phyloP scores from a whole-genome alignment of 257 asterid species.

The Rhazya stricta region DNA sequence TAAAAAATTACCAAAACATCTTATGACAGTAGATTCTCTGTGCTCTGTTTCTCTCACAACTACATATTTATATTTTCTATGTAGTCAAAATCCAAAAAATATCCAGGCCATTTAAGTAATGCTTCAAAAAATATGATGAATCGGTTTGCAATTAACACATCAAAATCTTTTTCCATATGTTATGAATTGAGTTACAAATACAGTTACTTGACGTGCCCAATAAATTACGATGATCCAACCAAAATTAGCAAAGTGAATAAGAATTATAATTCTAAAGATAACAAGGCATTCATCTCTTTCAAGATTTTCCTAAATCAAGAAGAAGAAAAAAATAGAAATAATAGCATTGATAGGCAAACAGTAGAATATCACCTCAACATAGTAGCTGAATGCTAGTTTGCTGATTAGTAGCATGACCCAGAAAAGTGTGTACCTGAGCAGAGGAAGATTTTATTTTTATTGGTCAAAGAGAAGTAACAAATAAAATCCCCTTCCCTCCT shows the following conservation, averaged over 20 bases:
- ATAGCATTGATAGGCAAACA: neutral
- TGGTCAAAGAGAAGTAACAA: neutral
- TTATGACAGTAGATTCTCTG: neutral
- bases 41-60: neutral
- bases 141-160: neutral
- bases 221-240: neutral
- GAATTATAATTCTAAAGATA: neutral
- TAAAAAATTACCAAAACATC: neutral
- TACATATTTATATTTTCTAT: neutral
- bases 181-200: neutral
- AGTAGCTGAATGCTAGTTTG: slow-evolving; percentile 98
- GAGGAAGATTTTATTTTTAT: slow-evolving; percentile 5
- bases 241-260: neutral
- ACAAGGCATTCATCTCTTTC: neutral
- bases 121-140: neutral
- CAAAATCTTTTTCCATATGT: neutral
- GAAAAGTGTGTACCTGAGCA: slow-evolving; percentile 78
- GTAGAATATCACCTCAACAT: slow-evolving; percentile 71
- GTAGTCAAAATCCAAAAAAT: neutral
- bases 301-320: neutral
- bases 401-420: slow-evolving; percentile 85
- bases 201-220: neutral
- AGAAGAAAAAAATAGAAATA: neutral
- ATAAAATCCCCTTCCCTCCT: neutral
- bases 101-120: neutral